Evolutionary conservation across 345 rosid species (phyloP).

Genomic region (Corymbia maculata): DNA sequence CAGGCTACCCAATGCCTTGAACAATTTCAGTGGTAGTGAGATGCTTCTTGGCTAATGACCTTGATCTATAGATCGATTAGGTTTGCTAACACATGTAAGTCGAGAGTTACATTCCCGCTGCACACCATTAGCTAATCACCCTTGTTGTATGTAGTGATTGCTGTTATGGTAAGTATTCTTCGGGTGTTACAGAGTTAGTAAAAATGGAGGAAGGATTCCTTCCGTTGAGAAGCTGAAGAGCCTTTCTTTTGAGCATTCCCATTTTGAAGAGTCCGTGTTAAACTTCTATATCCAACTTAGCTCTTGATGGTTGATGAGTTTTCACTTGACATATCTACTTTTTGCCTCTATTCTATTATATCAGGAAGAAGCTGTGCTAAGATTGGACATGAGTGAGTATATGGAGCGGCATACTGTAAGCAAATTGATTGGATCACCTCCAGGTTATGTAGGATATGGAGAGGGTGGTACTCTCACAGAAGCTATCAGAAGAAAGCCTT

Average conservation of each 20-base stretch:
- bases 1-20: neutral
- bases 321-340: neutral
- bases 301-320: neutral
- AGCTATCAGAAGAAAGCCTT: slow-evolving; percentile 92
- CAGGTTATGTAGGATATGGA: slow-evolving; percentile 89
- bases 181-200: neutral
- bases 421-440: slow-evolving; percentile 93
- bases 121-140: neutral
- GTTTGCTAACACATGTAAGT: neutral
- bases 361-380: slow-evolving; percentile 89
- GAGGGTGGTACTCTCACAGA: slow-evolving; percentile 94
- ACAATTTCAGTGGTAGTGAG: neutral
- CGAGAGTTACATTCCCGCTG: neutral
- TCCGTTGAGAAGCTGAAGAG: neutral
- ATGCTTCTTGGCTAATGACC: neutral
- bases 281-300: neutral
- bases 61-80: neutral
- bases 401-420: slow-evolving; percentile 98
- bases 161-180: neutral
- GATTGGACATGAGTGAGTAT: slow-evolving; percentile 99
- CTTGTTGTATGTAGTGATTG: neutral
- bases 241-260: neutral
- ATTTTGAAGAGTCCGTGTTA: neutral
- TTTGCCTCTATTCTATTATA: neutral
- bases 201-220: neutral